Conservation (phyloP, 441 rosid genomes). For the Adansonia rubrostipa region DNA sequence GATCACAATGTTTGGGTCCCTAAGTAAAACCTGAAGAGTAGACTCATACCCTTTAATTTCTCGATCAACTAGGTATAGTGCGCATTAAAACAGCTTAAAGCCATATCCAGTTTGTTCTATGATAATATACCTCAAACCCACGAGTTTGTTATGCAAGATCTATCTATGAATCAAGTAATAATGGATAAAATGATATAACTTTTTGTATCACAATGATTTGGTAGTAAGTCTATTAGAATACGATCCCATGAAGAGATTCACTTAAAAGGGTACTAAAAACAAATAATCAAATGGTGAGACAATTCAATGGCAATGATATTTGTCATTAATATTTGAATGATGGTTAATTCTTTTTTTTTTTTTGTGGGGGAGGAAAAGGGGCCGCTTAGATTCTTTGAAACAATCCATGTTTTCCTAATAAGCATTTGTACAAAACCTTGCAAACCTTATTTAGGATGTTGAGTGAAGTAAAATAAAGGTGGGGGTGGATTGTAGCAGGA, state of each 20-base stretch:
- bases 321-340: neutral
- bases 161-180: neutral
- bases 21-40: conserved; percentile 42
- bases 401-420: neutral
- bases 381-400: neutral
- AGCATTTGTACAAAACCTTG: neutral
- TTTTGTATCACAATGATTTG: neutral
- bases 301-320: neutral
- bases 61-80: conserved; percentile 11
- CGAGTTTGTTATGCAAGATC: conserved; percentile 3
- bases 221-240: neutral
- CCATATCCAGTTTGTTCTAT: conserved; percentile 18
- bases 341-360: neutral
- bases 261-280: neutral
- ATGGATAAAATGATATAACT: conserved; percentile 5
- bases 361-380: too few species aligned
- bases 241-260: neutral
- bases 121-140: conserved; percentile 18
- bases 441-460: neutral
- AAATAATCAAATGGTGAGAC: neutral
- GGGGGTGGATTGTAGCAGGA: neutral
- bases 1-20: conserved; percentile 74
- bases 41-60: neutral
- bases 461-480: neutral
- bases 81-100: conserved; percentile 5